Base-by-base conservation (phyloP, 2,329 filamentous ascomycete genomes). In the Fusarium brevicatenulatum region DNA sequence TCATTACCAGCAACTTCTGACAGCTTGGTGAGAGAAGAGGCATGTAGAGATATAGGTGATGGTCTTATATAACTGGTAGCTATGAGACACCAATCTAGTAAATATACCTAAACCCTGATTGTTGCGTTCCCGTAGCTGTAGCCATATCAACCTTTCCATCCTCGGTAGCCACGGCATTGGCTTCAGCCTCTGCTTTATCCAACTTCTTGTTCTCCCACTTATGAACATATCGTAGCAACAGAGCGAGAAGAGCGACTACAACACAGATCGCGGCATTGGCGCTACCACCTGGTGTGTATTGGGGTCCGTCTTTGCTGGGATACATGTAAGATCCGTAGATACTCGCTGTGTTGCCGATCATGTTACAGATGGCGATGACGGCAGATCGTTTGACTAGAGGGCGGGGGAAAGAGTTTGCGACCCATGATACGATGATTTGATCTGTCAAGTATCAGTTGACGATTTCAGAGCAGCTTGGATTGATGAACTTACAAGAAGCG, bases 341-440 rank as follows among this genome's bases (percentile, higher is more conserved):
- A 54, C 81, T 85, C 1, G 84, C 84, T 13, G 80, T 87, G 78
- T 92, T 92, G 1, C 91, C 92, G 46, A 93, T 83, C 72, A 92
- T 81, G 76, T 92, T 92, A 53, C 91, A 82, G n/a, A 93, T 85
- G 13, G 91, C 89, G 57, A 93, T 91, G 8, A 87, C 87, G 4
- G 88, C 87, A 9, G 91, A 92, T 4, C 91, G 87, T 53, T 91
- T 90, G 5, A 90, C 91, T 5, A 91, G 80, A 4, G 92, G 91
- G 80, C 92, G 92, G 0, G 92, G 91, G 40, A 94, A 87, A 13
- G 92, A 91, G 70, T 93, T 92, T 7, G 90, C 89, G 39, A 94
- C 90, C 75, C 87, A 88, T 0, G 91, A 89, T 50, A 94, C 91
- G 30, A 94, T 87, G 67, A 88, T 87, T 70, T 86, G 85, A 44